Evolutionary conservation across 306 rosid genomes (phyloP).

Genomic region (Chamaecrista fasciculata): DNA sequence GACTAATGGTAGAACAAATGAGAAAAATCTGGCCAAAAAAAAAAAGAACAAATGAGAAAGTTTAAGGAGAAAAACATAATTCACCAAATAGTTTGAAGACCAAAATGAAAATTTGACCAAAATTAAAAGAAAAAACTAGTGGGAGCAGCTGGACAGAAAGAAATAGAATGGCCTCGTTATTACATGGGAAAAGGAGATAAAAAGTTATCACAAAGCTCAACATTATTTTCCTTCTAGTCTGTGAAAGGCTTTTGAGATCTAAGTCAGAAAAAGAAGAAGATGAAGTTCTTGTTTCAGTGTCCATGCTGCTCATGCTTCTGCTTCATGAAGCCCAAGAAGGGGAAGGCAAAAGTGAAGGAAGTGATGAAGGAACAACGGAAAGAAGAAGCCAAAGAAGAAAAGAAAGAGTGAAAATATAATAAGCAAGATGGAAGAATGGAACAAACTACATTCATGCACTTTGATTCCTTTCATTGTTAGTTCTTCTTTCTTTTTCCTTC

Average conservation of each 20-base stretch:
- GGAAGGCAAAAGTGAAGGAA: slow-evolving; percentile 41
- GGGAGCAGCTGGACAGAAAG: background rate
- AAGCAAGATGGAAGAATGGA: background rate
- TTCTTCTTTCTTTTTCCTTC: background rate
- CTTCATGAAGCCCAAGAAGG: slow-evolving; percentile 59
- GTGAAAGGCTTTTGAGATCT: slow-evolving; percentile 40
- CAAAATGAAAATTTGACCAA: no score
- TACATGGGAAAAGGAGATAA: slow-evolving; percentile 29
- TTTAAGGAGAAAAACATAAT: no score
- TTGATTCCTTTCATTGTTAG: background rate
- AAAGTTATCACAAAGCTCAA: slow-evolving; percentile 19
- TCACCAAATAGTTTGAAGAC: no score
- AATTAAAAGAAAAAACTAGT: background rate
- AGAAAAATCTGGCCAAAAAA: no score
- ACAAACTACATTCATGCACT: no score
- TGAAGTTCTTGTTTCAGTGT: slow-evolving; percentile 58
- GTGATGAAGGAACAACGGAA: slow-evolving; percentile 18
- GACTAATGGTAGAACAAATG: no score
- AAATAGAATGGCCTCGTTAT: slow-evolving; percentile 21
- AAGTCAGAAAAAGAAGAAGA: slow-evolving; percentile 11
- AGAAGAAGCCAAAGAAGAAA: slow-evolving; percentile 41
- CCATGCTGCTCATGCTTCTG: slow-evolving; percentile 59
- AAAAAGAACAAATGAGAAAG: no score
- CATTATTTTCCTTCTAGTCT: background rate
- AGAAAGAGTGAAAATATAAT: slow-evolving; percentile 41